Percentiles rank a stretch among this genome's conserved stretches.
These are phyloP conservation scores for Claviceps sp. DNA, from an alignment of 2,329 filamentous ascomycete species.

Conservation along the genomic window DNA sequence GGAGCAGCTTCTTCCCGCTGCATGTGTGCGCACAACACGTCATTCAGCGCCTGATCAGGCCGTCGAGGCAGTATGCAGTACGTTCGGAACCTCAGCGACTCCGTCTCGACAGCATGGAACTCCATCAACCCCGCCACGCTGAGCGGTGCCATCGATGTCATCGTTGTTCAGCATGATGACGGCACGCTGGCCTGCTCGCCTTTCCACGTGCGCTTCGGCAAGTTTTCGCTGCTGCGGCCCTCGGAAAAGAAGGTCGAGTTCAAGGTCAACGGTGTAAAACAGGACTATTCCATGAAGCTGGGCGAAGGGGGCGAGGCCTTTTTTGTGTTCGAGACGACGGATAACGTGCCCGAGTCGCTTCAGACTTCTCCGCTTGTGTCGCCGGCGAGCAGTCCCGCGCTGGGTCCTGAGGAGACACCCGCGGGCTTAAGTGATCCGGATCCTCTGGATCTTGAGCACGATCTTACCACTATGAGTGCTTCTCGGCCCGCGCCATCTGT, in stretches of 20 bases:
- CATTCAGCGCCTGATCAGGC: too few species aligned
- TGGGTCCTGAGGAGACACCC: conserved; percentile 25
- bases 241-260: conserved; percentile 99
- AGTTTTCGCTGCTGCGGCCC: conserved; percentile 88
- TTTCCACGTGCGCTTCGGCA: conserved; percentile 97
- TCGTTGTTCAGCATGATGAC: conserved; percentile 94
- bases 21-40: neutral
- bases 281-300: conserved; percentile 95
- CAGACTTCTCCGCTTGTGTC: conserved; percentile 93
- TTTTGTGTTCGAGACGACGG: conserved; percentile 93
- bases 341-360: conserved; percentile 79
- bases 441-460: conserved; percentile 49
- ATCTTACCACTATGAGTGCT: conserved; percentile 11
- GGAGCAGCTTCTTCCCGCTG: neutral
- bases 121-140: conserved; percentile 97
- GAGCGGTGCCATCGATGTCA: conserved; percentile 96
- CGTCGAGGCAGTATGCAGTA: conserved; percentile 67
- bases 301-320: conserved; percentile 96
- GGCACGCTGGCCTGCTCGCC: conserved; percentile 81
- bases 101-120: conserved; percentile 97
- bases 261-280: conserved; percentile 80
- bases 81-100: conserved; percentile 88
- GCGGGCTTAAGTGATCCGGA: conserved; percentile 52
- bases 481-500: conserved; percentile 32
- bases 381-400: conserved; percentile 71